Evolutionary conservation across 441 rosid genomes (phyloP).

Genomic region (Adansonia gregorii): DNA sequence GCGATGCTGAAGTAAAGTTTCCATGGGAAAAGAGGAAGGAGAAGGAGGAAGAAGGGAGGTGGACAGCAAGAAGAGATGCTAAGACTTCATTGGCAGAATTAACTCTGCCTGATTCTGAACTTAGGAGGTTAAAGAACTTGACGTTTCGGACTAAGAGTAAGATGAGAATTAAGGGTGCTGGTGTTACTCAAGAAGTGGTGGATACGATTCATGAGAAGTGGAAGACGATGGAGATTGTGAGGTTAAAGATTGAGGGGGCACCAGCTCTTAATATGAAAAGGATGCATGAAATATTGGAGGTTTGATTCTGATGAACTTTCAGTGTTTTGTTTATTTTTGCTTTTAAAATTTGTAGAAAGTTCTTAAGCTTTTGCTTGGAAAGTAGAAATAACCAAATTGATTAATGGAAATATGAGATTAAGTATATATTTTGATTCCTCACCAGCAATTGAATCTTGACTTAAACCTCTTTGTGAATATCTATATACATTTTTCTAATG

Average conservation of each 20-base stretch:
- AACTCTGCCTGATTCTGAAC: slow-evolving; percentile 75
- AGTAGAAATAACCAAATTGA: not conserved
- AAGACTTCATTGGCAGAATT: slow-evolving; percentile 71
- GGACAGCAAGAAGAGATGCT: slow-evolving; percentile 59
- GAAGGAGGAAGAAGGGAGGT: slow-evolving; percentile 46
- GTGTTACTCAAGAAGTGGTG: slow-evolving; percentile 76
- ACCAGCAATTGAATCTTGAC: not conserved
- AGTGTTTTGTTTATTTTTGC: slow-evolving; percentile 21
- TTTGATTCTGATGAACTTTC: slow-evolving; percentile 40
- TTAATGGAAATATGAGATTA: slow-evolving; percentile 1
- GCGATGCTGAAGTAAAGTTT: slow-evolving; percentile 61
- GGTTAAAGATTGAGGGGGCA: slow-evolving; percentile 80
- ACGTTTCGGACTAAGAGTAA: slow-evolving; percentile 65
- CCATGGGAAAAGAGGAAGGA: slow-evolving; percentile 79
- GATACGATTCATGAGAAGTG: slow-evolving; percentile 75
- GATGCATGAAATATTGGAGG: slow-evolving; percentile 92
- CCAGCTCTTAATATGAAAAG: slow-evolving; percentile 89
- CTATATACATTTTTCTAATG: not conserved
- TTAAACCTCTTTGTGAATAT: not conserved
- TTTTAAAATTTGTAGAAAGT: slow-evolving; percentile 6
- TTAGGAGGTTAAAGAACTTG: slow-evolving; percentile 78
- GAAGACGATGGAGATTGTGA: slow-evolving; percentile 79
- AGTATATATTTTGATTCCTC: not conserved
- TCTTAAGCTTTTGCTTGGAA: slow-evolving; percentile 8
- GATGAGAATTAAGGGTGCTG: slow-evolving; percentile 63